phyloP scores from a whole-genome alignment of 768 basidiomycete genomes.

The Termitomyces sp. region DNA sequence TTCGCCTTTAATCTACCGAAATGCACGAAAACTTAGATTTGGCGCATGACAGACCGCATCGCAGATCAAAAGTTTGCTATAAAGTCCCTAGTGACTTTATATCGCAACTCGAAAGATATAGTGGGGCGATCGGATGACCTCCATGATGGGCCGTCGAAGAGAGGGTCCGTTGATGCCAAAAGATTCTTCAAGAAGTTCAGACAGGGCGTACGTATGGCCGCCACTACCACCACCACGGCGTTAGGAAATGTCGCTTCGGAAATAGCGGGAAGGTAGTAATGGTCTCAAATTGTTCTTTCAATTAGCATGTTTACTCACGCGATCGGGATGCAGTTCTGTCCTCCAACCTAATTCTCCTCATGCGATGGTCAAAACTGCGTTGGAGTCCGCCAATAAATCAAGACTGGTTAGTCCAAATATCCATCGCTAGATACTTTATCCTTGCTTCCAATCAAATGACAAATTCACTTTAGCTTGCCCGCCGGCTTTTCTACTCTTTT shows the following conservation, averaged over 20 bases:
- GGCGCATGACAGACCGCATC: slow-evolving; percentile 57
- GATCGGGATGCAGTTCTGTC: slow-evolving; percentile 43
- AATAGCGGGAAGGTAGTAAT: slow-evolving; percentile 43
- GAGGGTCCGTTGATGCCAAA: slow-evolving; percentile 46
- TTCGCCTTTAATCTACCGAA: neutral
- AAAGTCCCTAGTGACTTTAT: slow-evolving; percentile 64
- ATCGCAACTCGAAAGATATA: slow-evolving; percentile 72
- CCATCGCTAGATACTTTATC: neutral
- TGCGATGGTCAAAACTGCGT: slow-evolving; percentile 72
- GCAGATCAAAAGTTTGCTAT: slow-evolving; percentile 79
- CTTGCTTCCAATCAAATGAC: slow-evolving; percentile 5
- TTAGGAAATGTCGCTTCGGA: slow-evolving; percentile 54
- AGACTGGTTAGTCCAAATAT: slow-evolving; percentile 39
- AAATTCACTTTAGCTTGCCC: slow-evolving; percentile 53
- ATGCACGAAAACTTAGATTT: neutral
- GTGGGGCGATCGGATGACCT: slow-evolving; percentile 64
- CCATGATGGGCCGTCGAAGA: slow-evolving; percentile 28
- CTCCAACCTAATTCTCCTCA: slow-evolving; percentile 85
- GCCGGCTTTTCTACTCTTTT: slow-evolving; percentile 85
- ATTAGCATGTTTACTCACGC: neutral
- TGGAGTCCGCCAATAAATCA: slow-evolving; percentile 78
- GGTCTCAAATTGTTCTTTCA: neutral
- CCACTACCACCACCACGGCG: slow-evolving; percentile 77
- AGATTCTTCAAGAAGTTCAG: slow-evolving; percentile 65
- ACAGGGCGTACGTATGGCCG: slow-evolving; percentile 64